phyloP scores from a whole-genome alignment of 345 rosid genomes.

The Raphanus raphanistrum region DNA sequence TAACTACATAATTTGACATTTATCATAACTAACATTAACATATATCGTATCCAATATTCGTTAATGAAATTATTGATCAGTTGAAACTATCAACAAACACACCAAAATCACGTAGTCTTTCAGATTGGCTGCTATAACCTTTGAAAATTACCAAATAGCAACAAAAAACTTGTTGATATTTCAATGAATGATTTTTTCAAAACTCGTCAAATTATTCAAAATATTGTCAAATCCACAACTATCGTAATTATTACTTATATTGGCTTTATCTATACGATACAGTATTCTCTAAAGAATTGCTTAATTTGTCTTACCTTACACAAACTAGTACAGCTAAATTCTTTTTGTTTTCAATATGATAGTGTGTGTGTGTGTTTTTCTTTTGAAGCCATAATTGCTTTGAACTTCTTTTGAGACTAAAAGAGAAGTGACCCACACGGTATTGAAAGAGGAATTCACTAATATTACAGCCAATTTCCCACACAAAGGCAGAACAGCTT shows the following conservation, averaged over 20 bases:
- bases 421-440: conserved; percentile 34
- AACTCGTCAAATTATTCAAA: not conserved
- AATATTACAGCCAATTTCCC: conserved; percentile 27
- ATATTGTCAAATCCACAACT: not conserved
- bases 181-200: not conserved
- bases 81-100: not conserved
- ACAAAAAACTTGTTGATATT: not conserved
- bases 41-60: not conserved
- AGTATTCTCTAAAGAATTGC: not conserved
- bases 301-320: conserved; percentile 10
- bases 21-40: not conserved
- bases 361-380: not conserved
- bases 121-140: not conserved
- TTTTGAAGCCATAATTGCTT: conserved; percentile 19
- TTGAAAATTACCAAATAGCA: not conserved
- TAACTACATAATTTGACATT: not conserved
- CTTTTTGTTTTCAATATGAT: not conserved
- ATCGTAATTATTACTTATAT: not conserved
- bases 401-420: not conserved
- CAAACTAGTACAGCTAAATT: not conserved
- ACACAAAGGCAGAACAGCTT: conserved; percentile 17
- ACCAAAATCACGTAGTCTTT: not conserved
- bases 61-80: not conserved
- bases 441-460: conserved; percentile 4
- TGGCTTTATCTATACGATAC: not conserved